Conservation (phyloP, 2,329 filamentous ascomycete species). For the Diaporthe batatas region DNA sequence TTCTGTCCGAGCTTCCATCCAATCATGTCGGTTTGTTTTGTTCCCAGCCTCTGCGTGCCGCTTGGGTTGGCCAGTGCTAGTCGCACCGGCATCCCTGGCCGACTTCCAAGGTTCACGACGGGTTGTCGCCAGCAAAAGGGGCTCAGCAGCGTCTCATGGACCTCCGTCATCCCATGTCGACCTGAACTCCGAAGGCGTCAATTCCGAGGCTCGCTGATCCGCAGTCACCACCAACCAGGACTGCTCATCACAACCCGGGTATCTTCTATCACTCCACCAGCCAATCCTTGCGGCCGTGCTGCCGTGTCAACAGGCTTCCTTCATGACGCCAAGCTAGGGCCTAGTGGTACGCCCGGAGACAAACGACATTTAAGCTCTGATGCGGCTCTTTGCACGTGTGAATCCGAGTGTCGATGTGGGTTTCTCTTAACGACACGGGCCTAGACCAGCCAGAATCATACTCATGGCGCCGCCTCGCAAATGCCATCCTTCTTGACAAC, state of each 20-base stretch:
- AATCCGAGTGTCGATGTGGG: not conserved
- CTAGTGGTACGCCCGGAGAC: not conserved
- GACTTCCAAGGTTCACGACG: not conserved
- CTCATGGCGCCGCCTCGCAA: not conserved
- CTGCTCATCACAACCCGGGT: not conserved
- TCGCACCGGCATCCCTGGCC: not conserved
- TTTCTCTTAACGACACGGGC: not conserved
- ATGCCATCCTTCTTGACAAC: not conserved
- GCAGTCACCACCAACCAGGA: slow-evolving; percentile 8
- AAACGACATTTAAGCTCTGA: not conserved
- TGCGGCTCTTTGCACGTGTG: slow-evolving; percentile 8
- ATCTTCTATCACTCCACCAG: not conserved
- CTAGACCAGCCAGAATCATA: not conserved
- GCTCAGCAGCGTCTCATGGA: not conserved
- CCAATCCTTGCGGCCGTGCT: no score
- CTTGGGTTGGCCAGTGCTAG: not conserved
- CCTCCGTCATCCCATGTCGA: not conserved
- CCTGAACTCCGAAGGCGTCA: not conserved
- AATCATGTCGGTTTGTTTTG: not conserved
- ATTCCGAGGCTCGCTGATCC: no score
- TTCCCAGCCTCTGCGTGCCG: not conserved
- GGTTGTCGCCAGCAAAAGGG: not conserved
- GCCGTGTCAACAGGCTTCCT: not conserved
- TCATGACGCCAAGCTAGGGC: not conserved
- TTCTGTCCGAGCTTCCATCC: not conserved